phyloP scores from a whole-genome alignment of 1,284 basidiomycete genomes.

The Apiotrichum porosum region DNA sequence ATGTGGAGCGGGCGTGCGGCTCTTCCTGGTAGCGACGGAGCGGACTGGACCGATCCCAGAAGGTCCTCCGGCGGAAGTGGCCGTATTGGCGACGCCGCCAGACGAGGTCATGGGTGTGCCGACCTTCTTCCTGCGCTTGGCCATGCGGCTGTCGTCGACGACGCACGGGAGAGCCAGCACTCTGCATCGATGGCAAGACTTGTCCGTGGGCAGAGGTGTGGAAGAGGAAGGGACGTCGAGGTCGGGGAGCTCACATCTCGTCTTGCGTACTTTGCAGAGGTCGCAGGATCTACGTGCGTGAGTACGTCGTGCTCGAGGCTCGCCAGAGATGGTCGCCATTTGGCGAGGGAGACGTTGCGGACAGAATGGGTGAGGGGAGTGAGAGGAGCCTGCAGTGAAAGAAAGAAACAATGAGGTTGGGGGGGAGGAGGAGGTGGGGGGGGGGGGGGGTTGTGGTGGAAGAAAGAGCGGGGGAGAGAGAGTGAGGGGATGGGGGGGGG shows the following conservation, averaged over 20 bases:
- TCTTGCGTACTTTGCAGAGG: slow-evolving; percentile 44
- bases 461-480: no score
- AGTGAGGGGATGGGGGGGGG: no score
- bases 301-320: slow-evolving; percentile 35
- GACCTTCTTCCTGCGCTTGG: slow-evolving; percentile 23
- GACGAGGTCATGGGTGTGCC: background rate
- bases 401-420: no score
- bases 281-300: slow-evolving; percentile 44
- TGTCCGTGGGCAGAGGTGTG: slow-evolving; percentile 30
- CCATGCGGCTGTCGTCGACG: slow-evolving; percentile 36
- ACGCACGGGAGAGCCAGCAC: slow-evolving; percentile 40
- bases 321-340: slow-evolving; percentile 3
- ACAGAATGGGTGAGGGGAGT: no score
- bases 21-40: no score
- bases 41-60: no score
- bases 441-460: no score
- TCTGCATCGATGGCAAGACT: slow-evolving; percentile 42
- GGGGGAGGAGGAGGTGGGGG: background rate
- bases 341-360: background rate
- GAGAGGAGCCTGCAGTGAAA: no score
- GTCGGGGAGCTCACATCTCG: slow-evolving; percentile 44
- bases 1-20: no score
- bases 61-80: no score
- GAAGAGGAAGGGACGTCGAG: slow-evolving; percentile 35
- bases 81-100: no score